phyloP scores from a whole-genome alignment of 2,329 filamentous ascomycete species.

The Claviceps humidiphila region DNA sequence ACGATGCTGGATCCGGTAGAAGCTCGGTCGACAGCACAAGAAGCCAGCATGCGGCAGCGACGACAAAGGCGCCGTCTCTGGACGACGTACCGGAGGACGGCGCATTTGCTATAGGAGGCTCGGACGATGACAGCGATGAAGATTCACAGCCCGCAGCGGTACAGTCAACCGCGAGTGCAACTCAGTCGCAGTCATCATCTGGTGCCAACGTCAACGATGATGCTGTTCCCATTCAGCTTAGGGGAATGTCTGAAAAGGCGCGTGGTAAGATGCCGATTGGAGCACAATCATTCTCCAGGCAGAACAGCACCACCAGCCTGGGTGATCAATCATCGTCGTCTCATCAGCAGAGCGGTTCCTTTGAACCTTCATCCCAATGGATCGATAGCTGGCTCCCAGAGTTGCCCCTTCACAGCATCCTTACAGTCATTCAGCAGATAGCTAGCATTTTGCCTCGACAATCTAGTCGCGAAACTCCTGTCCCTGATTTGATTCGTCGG shows the following conservation, averaged over 20 bases:
- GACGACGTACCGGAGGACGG: conserved; percentile 44
- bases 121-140: conserved; percentile 51
- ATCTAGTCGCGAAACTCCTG: conserved; percentile 28
- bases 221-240: conserved; percentile 65
- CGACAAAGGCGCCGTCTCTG: conserved; percentile 14
- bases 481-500: conserved; percentile 34
- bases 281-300: conserved; percentile 68
- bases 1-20: conserved; percentile 36
- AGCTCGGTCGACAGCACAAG: conserved; percentile 56
- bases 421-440: conserved; percentile 61
- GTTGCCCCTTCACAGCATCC: conserved; percentile 73
- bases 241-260: conserved; percentile 95
- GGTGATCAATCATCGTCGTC: conserved; percentile 48
- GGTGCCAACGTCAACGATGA: conserved; percentile 62
- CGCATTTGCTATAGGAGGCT: conserved; percentile 80
- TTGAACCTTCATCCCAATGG: conserved; percentile 72
- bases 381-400: conserved; percentile 91
- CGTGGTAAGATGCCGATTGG: conserved; percentile 89
- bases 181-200: conserved; percentile 53
- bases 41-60: conserved; percentile 35
- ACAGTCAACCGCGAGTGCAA: conserved; percentile 50
- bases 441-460: conserved; percentile 42
- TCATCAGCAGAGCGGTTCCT: conserved; percentile 41
- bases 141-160: conserved; percentile 43
- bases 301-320: conserved; percentile 79